Percentiles rank a stretch among this genome's conserved stretches.
These are phyloP conservation scores for Zostera marina DNA, from an alignment of 116 monocot species.

Conservation along the genomic window DNA sequence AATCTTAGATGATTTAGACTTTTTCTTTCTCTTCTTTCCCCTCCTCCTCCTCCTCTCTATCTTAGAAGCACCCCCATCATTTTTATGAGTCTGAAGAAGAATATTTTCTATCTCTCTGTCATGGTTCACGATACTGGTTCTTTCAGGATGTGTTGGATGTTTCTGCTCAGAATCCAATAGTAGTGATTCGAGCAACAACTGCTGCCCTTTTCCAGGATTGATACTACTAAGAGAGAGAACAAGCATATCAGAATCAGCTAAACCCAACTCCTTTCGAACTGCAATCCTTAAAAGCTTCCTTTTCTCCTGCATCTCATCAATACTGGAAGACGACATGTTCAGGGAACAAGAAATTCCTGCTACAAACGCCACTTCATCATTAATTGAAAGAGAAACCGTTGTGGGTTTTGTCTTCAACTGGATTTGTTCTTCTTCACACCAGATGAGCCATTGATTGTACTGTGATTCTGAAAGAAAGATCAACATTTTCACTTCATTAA, in stretches of 20 bases:
- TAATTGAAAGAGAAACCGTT: constrained; percentile 74
- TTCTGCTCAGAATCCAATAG: constrained; percentile 37
- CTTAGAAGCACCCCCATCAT: constrained; percentile 4
- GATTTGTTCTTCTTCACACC: constrained; percentile 74
- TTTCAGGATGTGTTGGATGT: constrained; percentile 21
- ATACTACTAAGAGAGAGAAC: constrained; percentile 75
- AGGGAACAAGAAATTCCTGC: constrained; percentile 70
- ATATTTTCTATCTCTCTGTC: constrained; percentile 6
- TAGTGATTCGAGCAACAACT: constrained; percentile 51
- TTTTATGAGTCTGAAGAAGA: constrained; percentile 2
- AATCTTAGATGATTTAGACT: constrained; percentile 4
- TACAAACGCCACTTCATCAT: constrained; percentile 79
- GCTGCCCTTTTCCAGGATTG: constrained; percentile 76
- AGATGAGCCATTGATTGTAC: constrained; percentile 66
- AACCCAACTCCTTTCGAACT: constrained; percentile 76
- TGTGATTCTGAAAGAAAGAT: constrained; percentile 64
- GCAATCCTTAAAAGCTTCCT: constrained; percentile 35
- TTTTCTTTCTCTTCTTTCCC: constrained; percentile 1
- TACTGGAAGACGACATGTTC: constrained; percentile 40
- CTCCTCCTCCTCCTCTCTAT: constrained; percentile 28
- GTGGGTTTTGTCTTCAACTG: constrained; percentile 45
- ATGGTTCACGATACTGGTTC: constrained; percentile 16
- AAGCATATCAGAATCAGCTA: constrained; percentile 58
- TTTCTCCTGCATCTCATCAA: constrained; percentile 61
- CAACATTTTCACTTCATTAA: constrained; percentile 54